Conservation (phyloP, 257 asterid genomes). For the Solanum megistacrolobum region DNA sequence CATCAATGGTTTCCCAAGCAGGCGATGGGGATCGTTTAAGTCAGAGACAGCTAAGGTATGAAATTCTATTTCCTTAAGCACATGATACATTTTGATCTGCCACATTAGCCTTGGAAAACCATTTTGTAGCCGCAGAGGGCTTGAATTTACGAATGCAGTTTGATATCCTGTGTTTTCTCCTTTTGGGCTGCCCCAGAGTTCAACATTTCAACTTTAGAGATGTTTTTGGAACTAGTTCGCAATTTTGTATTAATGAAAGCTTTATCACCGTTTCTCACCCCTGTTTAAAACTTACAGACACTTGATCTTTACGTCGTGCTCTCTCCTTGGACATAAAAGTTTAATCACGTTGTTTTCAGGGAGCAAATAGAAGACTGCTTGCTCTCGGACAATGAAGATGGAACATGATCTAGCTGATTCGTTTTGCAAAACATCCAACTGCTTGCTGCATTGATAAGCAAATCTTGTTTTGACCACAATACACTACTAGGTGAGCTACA, state of each 20-base stretch:
- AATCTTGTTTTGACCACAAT: neutral
- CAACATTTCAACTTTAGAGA: neutral
- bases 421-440: neutral
- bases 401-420: slow-evolving; percentile 16
- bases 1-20: slow-evolving; percentile 23
- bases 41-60: slow-evolving; percentile 42
- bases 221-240: neutral
- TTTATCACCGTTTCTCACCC: neutral
- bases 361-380: slow-evolving; percentile 67
- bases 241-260: neutral
- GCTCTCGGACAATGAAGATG: slow-evolving; percentile 59
- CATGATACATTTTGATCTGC: neutral
- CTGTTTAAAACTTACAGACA: neutral
- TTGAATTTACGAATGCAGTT: neutral
- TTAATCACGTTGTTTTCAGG: slow-evolving; percentile 18
- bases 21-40: slow-evolving; percentile 7
- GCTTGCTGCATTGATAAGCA: neutral
- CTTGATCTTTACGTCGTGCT: neutral
- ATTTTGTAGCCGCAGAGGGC: neutral
- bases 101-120: neutral
- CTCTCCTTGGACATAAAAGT: neutral
- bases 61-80: neutral
- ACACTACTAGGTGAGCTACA: neutral
- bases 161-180: neutral
- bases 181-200: neutral